Evolutionary conservation across 306 rosid species (phyloP).

Genomic region (Echinosophora koreensis): DNA sequence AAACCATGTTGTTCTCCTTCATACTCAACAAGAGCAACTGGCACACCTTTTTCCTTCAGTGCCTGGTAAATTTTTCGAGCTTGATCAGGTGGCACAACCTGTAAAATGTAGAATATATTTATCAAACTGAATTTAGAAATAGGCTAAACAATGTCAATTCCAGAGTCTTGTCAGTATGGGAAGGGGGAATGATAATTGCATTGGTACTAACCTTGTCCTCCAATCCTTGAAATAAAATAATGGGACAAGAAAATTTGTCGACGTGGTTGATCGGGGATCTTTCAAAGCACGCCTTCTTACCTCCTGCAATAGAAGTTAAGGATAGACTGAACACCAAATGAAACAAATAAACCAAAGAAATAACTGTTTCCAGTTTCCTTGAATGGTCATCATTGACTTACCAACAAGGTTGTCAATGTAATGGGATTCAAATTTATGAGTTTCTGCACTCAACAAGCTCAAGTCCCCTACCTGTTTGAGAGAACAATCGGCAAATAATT

Average conservation of each 20-base stretch:
- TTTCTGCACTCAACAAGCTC: conserved; percentile 74
- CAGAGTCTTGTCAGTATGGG: not conserved
- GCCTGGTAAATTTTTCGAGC: conserved; percentile 81
- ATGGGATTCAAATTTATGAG: conserved; percentile 91
- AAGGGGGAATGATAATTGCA: conserved; percentile 5
- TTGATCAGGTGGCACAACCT: conserved; percentile 93
- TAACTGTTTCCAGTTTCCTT: not conserved
- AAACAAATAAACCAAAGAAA: conserved; percentile 11
- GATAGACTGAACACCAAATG: conserved; percentile 33
- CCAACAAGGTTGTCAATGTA: conserved; percentile 81
- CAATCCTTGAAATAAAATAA: conserved; percentile 91
- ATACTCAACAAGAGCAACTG: conserved; percentile 90
- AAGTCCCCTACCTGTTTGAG: conserved; percentile 82
- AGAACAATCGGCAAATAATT: conserved; percentile 36
- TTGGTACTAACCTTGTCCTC: conserved; percentile 81
- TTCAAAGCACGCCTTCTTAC: conserved; percentile 65
- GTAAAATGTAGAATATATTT: conserved; percentile 32
- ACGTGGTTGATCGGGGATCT: conserved; percentile 87
- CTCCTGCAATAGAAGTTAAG: conserved; percentile 64
- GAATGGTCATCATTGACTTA: conserved; percentile 50
- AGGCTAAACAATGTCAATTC: not conserved
- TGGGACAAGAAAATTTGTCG: conserved; percentile 85
- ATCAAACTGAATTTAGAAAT: not conserved
- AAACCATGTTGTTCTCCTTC: conserved; percentile 99
- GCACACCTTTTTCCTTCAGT: conserved; percentile 85